A percentile compares a stretch with the other conserved stretches of the same genome.
Evolutionary conservation across 352 stramenopile species (phyloP).

Genomic region (Albugo laibachii): DNA sequence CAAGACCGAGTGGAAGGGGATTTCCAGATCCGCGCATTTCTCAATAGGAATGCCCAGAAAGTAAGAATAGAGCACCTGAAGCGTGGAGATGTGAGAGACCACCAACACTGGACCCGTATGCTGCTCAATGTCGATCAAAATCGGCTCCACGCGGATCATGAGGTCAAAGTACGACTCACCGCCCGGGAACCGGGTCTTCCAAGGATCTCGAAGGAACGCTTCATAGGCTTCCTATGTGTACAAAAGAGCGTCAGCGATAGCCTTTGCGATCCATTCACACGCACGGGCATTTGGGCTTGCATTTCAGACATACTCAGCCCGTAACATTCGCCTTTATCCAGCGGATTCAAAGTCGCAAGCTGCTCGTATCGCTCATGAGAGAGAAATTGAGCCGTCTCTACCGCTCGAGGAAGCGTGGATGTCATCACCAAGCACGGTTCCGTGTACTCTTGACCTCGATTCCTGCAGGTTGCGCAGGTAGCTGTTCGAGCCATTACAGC

Average conservation of each 20-base stretch:
- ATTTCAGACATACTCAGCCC: constrained; percentile 70
- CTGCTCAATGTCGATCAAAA: constrained; percentile 87
- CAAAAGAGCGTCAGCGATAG: background rate
- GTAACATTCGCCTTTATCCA: constrained; percentile 76
- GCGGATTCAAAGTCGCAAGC: constrained; percentile 62
- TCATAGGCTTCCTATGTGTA: constrained; percentile 32
- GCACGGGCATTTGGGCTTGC: constrained; percentile 40
- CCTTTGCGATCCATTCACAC: background rate
- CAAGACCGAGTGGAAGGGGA: constrained; percentile 69
- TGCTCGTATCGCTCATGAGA: constrained; percentile 18
- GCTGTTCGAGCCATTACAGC: constrained; percentile 15
- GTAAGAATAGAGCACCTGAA: constrained; percentile 78
- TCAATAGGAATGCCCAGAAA: constrained; percentile 66
- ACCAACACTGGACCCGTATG: constrained; percentile 68
- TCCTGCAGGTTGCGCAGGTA: constrained; percentile 7
- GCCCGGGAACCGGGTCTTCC: constrained; percentile 66
- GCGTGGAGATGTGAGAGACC: constrained; percentile 71
- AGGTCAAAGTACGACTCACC: constrained; percentile 89
- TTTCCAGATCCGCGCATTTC: constrained; percentile 52
- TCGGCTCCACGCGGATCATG: constrained; percentile 79
- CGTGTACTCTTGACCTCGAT: constrained; percentile 1
- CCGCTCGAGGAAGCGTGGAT: constrained; percentile 55
- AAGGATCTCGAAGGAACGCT: constrained; percentile 45
- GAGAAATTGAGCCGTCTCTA: constrained; percentile 50
- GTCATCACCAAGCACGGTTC: constrained; percentile 49